Evolutionary conservation across 2,329 filamentous ascomycete genomes (phyloP), one percentile per base, ranked within the genome.

Genomic region (Penicillium fuscoglaucum): DNA sequence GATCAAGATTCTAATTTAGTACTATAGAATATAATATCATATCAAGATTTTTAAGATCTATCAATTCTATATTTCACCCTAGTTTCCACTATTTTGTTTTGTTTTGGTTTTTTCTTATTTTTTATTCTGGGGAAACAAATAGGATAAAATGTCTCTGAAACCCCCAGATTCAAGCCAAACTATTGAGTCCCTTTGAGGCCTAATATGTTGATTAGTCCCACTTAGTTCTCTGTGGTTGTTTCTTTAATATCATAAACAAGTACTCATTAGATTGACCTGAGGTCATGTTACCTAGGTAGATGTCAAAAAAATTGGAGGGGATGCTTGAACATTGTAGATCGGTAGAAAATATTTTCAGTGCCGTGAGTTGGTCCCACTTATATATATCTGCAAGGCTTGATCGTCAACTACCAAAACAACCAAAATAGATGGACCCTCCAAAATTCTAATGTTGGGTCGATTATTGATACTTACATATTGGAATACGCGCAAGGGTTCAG

Each of bases 311-410:
- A 24, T 21, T 33, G 7, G 21, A 10, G 29, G 4, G 13, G 10
- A 17, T 33, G 4, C 9, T 15, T 7, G 13, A 15, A 17, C 8
- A 6, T 37, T 2, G 29, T 40, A 29, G n/a, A 28, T 47, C 1
- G 4, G 7, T 21, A 37, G 10, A 31, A 41, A 49, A 55, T 40
- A 41, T 49, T 41, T 33, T 35, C 17, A 17, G 4, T 8, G n/a
- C 17, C 10, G 33, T 28, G 3, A 9, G 13, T 17, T 4, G n/a
- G 35, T 51, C 45, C 53, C 53, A 55, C 53, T 24, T 40, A 44
- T 49, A 55, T 52, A 56, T 55, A 44, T 31, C 24, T 57, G 54
- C 47, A 57, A 57, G 54, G 54, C n/a, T 56, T 21, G 29, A 46
- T 35, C 39, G 6, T 19, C 15, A 43, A 43, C 40, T 43, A 19